Conservation (phyloP, 139 green algal species). For the Helicosporidium sp. region DNA sequence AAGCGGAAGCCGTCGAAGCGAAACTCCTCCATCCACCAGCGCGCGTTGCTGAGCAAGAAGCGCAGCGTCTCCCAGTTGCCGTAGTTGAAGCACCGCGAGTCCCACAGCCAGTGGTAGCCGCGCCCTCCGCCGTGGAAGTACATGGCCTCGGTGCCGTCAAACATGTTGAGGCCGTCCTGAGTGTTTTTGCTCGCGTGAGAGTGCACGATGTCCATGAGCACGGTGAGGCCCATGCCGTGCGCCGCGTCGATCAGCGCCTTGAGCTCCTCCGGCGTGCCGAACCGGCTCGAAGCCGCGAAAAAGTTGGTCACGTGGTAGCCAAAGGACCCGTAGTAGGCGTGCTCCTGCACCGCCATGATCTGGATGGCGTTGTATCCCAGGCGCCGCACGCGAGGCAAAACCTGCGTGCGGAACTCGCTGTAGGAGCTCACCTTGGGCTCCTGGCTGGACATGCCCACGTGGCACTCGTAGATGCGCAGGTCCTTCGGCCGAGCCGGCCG, state of each 20-base stretch:
- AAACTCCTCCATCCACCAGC: constrained; percentile 93
- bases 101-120: constrained; percentile 96
- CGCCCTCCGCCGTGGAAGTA: constrained; percentile 77
- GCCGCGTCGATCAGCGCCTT: constrained; percentile 87
- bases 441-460: constrained; percentile 84
- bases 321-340: constrained; percentile 79
- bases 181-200: constrained; percentile 74
- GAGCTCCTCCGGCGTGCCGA: constrained; percentile 91
- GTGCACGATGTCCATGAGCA: constrained; percentile 76
- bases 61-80: constrained; percentile 88
- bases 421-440: constrained; percentile 77
- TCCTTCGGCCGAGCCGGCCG: constrained; percentile 48
- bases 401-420: constrained; percentile 70
- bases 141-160: constrained; percentile 76
- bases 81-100: constrained; percentile 96
- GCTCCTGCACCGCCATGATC: constrained; percentile 98
- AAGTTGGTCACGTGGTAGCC: constrained; percentile 90
- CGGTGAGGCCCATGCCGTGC: constrained; percentile 59
- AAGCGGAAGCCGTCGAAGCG: constrained; percentile 96
- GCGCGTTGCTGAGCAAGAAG: constrained; percentile 85
- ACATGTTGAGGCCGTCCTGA: constrained; percentile 94
- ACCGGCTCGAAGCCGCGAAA: constrained; percentile 74
- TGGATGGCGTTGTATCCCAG: constrained; percentile 98
- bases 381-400: constrained; percentile 82
- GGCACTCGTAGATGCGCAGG: constrained; percentile 95